Base-by-base conservation (phyloP, 768 basidiomycete genomes). In the Russula earlei region DNA sequence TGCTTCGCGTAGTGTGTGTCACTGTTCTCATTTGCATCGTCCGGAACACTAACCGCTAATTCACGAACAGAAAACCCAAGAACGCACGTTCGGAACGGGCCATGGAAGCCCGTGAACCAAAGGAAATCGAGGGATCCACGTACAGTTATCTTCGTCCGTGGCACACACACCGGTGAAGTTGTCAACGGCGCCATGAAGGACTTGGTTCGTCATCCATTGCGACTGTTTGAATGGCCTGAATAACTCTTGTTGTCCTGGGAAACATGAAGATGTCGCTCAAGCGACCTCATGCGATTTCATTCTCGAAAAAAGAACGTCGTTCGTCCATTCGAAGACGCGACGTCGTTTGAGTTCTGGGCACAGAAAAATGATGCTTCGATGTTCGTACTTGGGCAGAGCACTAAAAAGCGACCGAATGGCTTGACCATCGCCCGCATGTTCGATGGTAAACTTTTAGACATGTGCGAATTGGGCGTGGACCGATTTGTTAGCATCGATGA, bases 21-120 rank as follows among this genome's bases (percentile, higher is more conserved):
- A 31, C 43, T 34, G 20, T n/a, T 22, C 14, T n/a, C n/a, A n/a
- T n/a, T n/a, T 7, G 15, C 14, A 14, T 41, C 29, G 2, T 20
- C 5, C n/a, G 44, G 27, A 33, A 17, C 14, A 19, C 25, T n/a
- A 9, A 48, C 17, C 14, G 53, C 9, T 14, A 52, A 31, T n/a
- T 1, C 9, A 22, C 44, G 20, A 37, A 9, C 51, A 86, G 84
- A 65, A 97, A 95, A 75, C 91, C 96, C 20, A 91, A 88, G 76
- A 97, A 95, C 78, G 94, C 96, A 6, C 82, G 95, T 34, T 87
- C 88, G 14, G 98, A 98, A 71, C 79, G 96, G 58, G 94, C 81
- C 0, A 65, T 94, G 63, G 88, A 89, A 29, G 88, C 87, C 34
- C 80, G 93, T 11, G 86, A 86, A 64, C 82, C 96, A 0, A 94